Evolutionary conservation across 1,139 yeast species (phyloP), one percentile per base, ranked within the genome.

Genomic region (Waltiozyma solani): DNA sequence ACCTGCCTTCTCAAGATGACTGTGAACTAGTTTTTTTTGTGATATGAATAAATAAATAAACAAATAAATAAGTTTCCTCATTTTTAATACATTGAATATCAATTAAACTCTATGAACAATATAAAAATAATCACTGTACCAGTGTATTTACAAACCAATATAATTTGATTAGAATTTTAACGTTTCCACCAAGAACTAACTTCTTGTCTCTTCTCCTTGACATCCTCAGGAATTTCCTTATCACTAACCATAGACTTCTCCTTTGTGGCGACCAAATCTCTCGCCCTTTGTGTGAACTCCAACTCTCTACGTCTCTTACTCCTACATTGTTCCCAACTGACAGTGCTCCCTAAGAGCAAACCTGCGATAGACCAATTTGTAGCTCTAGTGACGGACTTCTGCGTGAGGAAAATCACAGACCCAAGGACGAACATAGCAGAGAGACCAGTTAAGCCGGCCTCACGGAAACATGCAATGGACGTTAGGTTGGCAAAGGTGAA

Each of bases 261-360:
- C 45, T 73, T 73, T 2, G 58, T 63, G 12, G 58, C 59, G 17
- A 62, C 62, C 3, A 66, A 53, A 43, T 70, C 69, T 47, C 72
- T 71, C 0, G 91, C 91, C 51, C 47, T 39, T 12, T 45, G 76
- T 46, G 83, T 76, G 45, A 78, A 75, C 46, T 70, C 69, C 52
- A 73, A 67, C 35, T 80, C 76, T 49, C 73, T 70, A 52, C 81
- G 67, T 55, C 95, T 66, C 40, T 76, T 69, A 37, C 77, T 71
- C 43, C 95, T 68, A 57, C 97, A 89, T 59, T 85, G 95, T 58
- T 89, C 96, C 95, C 96, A 89, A 1, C 95, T 85, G 29, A 84
- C 79, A 1, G 83, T 69, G 38, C 85, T 78, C 1, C 96, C 96
- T 29, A 86, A 58, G 44, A 84, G 62, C 48, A 87, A 75, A 4